Evolutionary conservation across 805 yeast species (phyloP), one percentile per base, ranked within the genome.

Genomic region (Hyphopichia homilentoma): DNA sequence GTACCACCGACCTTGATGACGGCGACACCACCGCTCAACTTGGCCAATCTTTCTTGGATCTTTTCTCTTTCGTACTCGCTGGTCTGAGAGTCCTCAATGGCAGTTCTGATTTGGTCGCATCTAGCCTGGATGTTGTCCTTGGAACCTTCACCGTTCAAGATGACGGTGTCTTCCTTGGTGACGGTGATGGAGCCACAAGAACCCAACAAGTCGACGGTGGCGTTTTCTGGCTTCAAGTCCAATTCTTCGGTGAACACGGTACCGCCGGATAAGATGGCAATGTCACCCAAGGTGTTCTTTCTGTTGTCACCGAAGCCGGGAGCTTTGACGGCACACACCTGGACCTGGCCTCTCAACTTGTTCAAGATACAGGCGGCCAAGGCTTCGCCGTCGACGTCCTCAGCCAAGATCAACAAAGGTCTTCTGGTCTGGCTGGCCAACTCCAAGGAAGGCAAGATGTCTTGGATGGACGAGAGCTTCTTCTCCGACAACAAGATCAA

Each of bases 261-360:
- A 65, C 96, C 96, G 41, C 97, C 97, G 27, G 97, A 82, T 42
- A 89, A 75, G 52, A 87, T 82, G 54, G 96, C 96, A 63, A 93
- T 80, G 64, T 93, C 98, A 47, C 96, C 96, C 43, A 93, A 71
- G 45, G 85, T 88, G 75, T 88, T 88, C 77, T 86, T 85, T 72
- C 97, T 84, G 81, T 93, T 89, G 73, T 93, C 98, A 64, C 97
- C 98, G 55, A 90, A 93, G 33, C 98, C 98, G 52, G 98, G 98
- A 21, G 97, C 96, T 75, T 89, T 90, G 47, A 93, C 96, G 49
- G 93, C 94, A 59, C 93, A 84, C 40, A 93, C 97, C 67, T 87
- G 94, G 40, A 93, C 97, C 73, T 90, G 97, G 48, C 97, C 97
- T 72, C 97, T 84, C 57, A 93, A 77, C 72, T 93, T 93, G 79